Base-by-base conservation (phyloP, 331 rosid species). In the Pyrus hybrid region DNA sequence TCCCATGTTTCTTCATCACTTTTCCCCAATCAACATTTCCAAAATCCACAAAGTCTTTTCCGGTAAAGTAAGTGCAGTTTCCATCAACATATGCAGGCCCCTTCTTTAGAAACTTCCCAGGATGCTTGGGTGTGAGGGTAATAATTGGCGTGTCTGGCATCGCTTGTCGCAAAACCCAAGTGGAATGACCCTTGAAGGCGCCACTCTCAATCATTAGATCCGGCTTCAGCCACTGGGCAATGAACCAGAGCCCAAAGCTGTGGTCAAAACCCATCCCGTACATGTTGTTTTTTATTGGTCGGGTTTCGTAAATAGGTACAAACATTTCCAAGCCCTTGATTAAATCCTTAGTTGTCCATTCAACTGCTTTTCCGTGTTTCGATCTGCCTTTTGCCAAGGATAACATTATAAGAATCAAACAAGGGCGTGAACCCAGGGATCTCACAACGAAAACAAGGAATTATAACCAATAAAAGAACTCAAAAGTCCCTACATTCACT, bases 191-290 rank as follows among this genome's bases (percentile, higher is more conserved):
- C 87, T 93, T 96, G 89, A 92, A 96, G 64, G 96, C 99, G 58
- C 99, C 99, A 70, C 98, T 96, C 90, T 91, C 99, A 1, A 96
- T 89, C 97, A 96, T 91, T 85, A 96, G 80, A 70, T 89, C 90
- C 1, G 98, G 99, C 88, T 92, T 91, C 77, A 96, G 81, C 99
- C 96, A 96, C 21, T 84, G 89, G 8, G 94, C 84, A 64, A 93
- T 89, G 85, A 92, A 96, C 99, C 99, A 96, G 66, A 96, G 99
- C 56, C 99, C 99, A 86, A 93, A 96, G 89, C 99, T 96, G 88
- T 96, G 99, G 80, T 96, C 99, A 73, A 96, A 96, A 63, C 97
- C 99, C 99, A 96, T 96, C 67, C 99, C 99, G 68, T 68, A 86
- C 98, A 92, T 68, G 82, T 96, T 92, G 79, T 91, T 93, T 68